These are phyloP conservation scores for Botrytis hyacinthi DNA, from an alignment of 2,329 filamentous ascomycete species.

Conservation along the genomic window DNA sequence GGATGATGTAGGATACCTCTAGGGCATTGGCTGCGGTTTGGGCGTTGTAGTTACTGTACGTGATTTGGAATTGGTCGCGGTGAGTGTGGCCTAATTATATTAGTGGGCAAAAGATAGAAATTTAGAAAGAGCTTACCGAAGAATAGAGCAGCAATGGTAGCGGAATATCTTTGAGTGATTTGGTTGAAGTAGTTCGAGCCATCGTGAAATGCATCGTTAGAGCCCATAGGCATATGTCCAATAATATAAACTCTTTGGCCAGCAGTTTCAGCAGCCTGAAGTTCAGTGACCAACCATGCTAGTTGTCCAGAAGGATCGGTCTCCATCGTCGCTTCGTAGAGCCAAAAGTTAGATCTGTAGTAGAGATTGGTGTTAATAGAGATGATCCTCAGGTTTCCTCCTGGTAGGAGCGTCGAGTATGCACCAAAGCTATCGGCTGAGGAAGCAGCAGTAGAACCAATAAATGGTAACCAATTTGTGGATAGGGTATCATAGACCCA, in stretches of 20 bases:
- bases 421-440: slow-evolving; percentile 38
- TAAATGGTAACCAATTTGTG: slow-evolving; percentile 39
- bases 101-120: not conserved
- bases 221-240: slow-evolving; percentile 38
- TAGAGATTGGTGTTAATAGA: slow-evolving; percentile 46
- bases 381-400: slow-evolving; percentile 41
- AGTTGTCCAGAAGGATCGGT: slow-evolving; percentile 41
- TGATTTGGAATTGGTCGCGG: slow-evolving; percentile 39
- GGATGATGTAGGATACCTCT: slow-evolving; percentile 37
- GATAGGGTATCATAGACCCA: slow-evolving; percentile 43
- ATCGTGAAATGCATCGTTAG: slow-evolving; percentile 41
- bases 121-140: slow-evolving; percentile 26
- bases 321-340: slow-evolving; percentile 42
- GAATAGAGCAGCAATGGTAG: slow-evolving; percentile 39
- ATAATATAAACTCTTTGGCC: slow-evolving; percentile 43
- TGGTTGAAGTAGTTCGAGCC: slow-evolving; percentile 40
- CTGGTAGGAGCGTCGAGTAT: slow-evolving; percentile 40
- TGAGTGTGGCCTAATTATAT: slow-evolving; percentile 37
- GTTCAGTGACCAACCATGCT: slow-evolving; percentile 42
- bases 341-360: slow-evolving; percentile 44
- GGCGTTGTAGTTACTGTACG: slow-evolving; percentile 35
- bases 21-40: slow-evolving; percentile 33
- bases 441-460: slow-evolving; percentile 35
- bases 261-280: slow-evolving; percentile 41
- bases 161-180: slow-evolving; percentile 34